Evolutionary conservation across 1,139 yeast species (phyloP).

Genomic region (Geotrichum australiense): DNA sequence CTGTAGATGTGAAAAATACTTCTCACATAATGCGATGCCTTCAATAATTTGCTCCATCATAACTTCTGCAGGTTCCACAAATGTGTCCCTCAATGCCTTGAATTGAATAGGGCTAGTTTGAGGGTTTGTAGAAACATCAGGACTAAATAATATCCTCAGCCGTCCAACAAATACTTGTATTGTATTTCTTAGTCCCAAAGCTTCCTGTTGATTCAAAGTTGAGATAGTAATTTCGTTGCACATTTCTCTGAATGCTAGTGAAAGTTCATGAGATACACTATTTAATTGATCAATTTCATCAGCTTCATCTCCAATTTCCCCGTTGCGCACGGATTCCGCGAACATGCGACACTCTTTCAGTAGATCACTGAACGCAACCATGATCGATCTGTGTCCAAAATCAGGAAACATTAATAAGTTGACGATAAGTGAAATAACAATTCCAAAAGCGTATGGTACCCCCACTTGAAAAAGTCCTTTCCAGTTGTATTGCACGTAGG

Average conservation of each 20-base stretch:
- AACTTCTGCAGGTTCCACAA: slow-evolving; percentile 15
- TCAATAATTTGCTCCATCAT: slow-evolving; percentile 18
- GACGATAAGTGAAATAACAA: slow-evolving; percentile 35
- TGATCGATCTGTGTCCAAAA: slow-evolving; percentile 33
- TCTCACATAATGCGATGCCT: slow-evolving; percentile 18
- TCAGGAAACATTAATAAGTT: slow-evolving; percentile 38
- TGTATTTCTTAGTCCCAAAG: slow-evolving; percentile 38
- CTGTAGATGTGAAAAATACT: slow-evolving; percentile 18
- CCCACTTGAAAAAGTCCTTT: slow-evolving; percentile 38
- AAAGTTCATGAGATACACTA: slow-evolving; percentile 31
- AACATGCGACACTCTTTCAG: slow-evolving; percentile 20
- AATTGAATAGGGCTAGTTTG: not conserved
- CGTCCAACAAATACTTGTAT: slow-evolving; percentile 39
- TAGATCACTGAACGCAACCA: slow-evolving; percentile 19
- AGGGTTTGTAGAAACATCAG: slow-evolving; percentile 16
- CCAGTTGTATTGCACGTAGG: slow-evolving; percentile 31
- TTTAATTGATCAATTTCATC: slow-evolving; percentile 28
- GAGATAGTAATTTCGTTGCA: slow-evolving; percentile 39
- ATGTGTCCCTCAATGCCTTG: slow-evolving; percentile 1
- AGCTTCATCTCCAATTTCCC: slow-evolving; percentile 24
- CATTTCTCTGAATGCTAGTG: slow-evolving; percentile 41
- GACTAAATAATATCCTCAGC: slow-evolving; percentile 38
- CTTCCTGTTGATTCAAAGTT: slow-evolving; percentile 31
- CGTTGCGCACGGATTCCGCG: slow-evolving; percentile 17
- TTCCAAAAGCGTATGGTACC: slow-evolving; percentile 42